Evolutionary conservation across 768 basidiomycete genomes (phyloP), one percentile per base, ranked within the genome.

Genomic region (Serendipita sp.): DNA sequence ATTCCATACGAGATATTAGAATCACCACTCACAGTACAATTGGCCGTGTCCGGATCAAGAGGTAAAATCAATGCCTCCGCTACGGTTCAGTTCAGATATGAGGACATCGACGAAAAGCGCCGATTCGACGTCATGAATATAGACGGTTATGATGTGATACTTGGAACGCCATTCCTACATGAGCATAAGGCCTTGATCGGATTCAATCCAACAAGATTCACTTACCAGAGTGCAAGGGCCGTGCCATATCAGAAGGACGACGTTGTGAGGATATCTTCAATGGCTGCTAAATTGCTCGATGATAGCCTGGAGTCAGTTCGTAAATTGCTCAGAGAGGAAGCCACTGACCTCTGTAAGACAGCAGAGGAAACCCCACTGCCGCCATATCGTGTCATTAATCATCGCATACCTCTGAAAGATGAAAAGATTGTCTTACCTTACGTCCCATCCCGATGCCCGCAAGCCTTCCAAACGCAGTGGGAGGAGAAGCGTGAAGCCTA

Each of bases 401-500:
- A 64, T 46, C 45, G 50, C 11, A 64, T 64, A 23, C 63, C 63
- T 6, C 46, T 64, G 10, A 64, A 52, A 33, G 34, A 50, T 31
- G 48, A 31, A 1, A 16, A 18, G 10, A 13, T 33, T 18, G 46
- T 13, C 4, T 23, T 50, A 33, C 63, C 63, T 15, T 64, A 52
- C 46, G 31, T 46, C 33, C 63, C 63, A 4, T 64, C 63, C 1
- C 46, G 63, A 6, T 52, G 63, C 36, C 63, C 63, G 3, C 23
- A 64, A 23, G 63, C 63, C 13, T 36, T 64, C 16, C n/a, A 36
- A 52, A 16, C 29, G 10, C 29, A 43, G 4, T 64, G 63, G 63
- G 46, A 31, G 8, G 29, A 33, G 34, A 64, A 64, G 48, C 64
- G 67, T 0, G 70, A 74, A 13, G 68, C 69, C 0, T 76, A 75